Evolutionary conservation across 2,329 filamentous ascomycete genomes (phyloP).

Genomic region (Exophiala viscosa): DNA sequence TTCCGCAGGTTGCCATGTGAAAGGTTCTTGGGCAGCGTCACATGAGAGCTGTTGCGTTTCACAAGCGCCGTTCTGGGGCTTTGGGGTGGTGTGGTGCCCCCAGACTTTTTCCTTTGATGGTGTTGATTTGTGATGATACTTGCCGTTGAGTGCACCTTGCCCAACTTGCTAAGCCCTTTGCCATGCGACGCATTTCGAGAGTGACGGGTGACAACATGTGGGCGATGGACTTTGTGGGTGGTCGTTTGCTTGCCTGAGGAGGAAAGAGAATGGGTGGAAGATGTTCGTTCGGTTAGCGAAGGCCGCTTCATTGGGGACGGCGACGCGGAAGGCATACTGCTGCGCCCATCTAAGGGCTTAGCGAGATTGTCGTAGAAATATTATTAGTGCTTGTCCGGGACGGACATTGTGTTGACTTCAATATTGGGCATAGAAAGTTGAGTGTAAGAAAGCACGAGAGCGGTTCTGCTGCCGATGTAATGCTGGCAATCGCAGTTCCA

Average conservation of each 20-base stretch:
- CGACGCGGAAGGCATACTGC: constrained; percentile 28
- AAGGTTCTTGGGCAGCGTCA: constrained; percentile 33
- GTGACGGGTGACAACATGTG: constrained; percentile 43
- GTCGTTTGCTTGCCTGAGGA: constrained; percentile 26
- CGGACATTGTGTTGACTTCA: too few species aligned
- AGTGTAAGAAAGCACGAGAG: too few species aligned
- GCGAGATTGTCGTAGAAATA: too few species aligned
- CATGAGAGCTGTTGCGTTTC: constrained; percentile 41
- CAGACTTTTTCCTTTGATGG: constrained; percentile 47
- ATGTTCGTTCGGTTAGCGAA: constrained; percentile 24
- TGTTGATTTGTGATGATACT: constrained; percentile 35
- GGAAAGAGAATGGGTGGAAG: constrained; percentile 26
- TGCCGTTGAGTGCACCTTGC: constrained; percentile 35
- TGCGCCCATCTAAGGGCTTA: constrained; percentile 3
- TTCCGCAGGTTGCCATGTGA: constrained; percentile 41
- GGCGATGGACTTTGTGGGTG: constrained; percentile 37
- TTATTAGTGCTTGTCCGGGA: too few species aligned
- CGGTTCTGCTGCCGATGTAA: too few species aligned
- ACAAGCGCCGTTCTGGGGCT: constrained; percentile 38
- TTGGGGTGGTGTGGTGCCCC: constrained; percentile 38
- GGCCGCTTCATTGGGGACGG: constrained; percentile 28
- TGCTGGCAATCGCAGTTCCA: too few species aligned
- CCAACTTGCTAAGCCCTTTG: constrained; percentile 44
- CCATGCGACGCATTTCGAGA: constrained; percentile 42
- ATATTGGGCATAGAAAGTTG: too few species aligned